phyloP scores from a whole-genome alignment of 352 stramenopile species.

The Phytopythium ostracodes region DNA sequence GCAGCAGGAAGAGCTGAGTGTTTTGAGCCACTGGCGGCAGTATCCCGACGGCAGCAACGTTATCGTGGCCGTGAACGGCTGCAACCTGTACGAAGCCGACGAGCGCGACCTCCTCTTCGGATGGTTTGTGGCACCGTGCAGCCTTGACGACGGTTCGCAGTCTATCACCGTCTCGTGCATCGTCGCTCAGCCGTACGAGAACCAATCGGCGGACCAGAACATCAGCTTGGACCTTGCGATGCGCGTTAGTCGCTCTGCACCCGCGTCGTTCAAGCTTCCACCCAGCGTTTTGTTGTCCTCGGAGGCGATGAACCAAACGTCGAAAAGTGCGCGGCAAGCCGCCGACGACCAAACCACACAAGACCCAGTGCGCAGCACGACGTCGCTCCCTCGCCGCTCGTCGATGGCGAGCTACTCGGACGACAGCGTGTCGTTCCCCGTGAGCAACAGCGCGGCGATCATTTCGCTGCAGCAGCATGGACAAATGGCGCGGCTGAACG shows the following conservation, averaged over 20 bases:
- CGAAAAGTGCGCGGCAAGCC: conserved; percentile 6
- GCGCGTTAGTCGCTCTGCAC: conserved; percentile 28
- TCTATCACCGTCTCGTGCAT: conserved; percentile 59
- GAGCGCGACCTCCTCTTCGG: conserved; percentile 46
- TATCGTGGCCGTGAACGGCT: conserved; percentile 31
- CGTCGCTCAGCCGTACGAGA: conserved; percentile 28
- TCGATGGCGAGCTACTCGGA: conserved; percentile 3
- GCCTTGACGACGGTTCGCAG: conserved; percentile 20
- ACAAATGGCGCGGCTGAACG: conserved; percentile 39
- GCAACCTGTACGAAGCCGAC: conserved; percentile 15
- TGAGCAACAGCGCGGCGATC: conserved; percentile 17
- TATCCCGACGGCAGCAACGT: conserved; percentile 59
- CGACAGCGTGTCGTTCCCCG: conserved; percentile 1
- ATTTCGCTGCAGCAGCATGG: conserved; percentile 19
- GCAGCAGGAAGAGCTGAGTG: conserved; percentile 10
- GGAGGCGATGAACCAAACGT: not conserved
- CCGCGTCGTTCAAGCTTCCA: conserved; percentile 19
- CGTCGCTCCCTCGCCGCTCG: conserved; percentile 3
- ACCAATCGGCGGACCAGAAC: conserved; percentile 25
- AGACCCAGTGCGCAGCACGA: conserved; percentile 5
- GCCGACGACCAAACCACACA: conserved; percentile 17
- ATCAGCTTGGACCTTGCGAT: conserved; percentile 49
- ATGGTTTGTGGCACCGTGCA: conserved; percentile 49
- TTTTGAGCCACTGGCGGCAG: conserved; percentile 52
- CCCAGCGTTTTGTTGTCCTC: not conserved